A percentile compares a stretch with the other conserved stretches of the same genome.
Conservation (phyloP, 345 rosid genomes). For the Rhodamnia argentea region DNA sequence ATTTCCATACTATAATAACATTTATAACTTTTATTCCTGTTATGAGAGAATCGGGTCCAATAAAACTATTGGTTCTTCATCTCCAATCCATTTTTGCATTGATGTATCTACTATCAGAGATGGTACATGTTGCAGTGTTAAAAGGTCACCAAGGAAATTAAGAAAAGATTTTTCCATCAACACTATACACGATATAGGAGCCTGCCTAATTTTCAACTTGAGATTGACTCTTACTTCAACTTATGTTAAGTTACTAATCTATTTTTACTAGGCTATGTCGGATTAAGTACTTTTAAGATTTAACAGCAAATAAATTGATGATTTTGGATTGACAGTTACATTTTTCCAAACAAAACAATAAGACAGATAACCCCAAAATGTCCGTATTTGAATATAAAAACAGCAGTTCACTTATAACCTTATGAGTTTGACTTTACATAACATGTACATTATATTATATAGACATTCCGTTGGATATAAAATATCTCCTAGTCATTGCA, state of each 20-base stretch:
- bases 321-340: not conserved
- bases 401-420: not conserved
- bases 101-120: no score
- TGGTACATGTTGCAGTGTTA: no score
- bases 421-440: not conserved
- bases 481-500: not conserved
- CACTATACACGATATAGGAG: not conserved
- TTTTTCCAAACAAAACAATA: not conserved
- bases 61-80: no score
- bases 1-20: not conserved
- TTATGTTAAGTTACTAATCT: not conserved
- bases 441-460: not conserved
- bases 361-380: not conserved
- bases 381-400: not conserved
- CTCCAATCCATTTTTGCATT: no score
- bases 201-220: not conserved
- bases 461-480: not conserved
- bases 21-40: not conserved
- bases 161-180: no score
- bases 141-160: no score
- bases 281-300: not conserved
- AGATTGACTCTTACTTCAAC: not conserved
- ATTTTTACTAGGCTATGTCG: not conserved
- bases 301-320: not conserved
- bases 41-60: no score